Base-by-base conservation (phyloP, 2,329 filamentous ascomycete genomes). In the Coniochaeta sp. region DNA sequence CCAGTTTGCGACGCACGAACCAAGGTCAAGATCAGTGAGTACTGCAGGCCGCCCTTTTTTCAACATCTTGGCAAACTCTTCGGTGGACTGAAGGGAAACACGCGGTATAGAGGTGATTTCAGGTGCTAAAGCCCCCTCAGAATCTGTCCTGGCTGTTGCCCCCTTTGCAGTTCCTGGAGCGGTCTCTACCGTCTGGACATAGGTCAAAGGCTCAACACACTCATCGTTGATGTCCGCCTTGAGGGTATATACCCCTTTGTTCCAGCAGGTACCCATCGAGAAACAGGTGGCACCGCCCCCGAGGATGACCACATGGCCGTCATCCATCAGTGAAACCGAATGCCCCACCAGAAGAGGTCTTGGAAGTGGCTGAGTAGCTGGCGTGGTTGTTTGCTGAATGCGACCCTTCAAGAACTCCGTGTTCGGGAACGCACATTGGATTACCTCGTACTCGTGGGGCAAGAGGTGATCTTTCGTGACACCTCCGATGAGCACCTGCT, bases 201-300 rank as follows among this genome's bases (percentile, higher is more conserved):
- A 48, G 3, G 16, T 10, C 26, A 48, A 7, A 28, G 45, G 18
- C 12, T 48, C 45, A 18, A 30, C 26, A 16, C 20, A 2, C 5
- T 30, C 16, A 13, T 48, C 13, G 2, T 12, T 28, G 14, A 28
- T 16, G 26, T 28, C 24, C n/a, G 18, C 4, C 3, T 33, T 49
- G 20, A 83, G 59, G 2, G 68, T 64, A 49, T 73, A 85, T 12
- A 76, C 71, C 1, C 81, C 81, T 28, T 76, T 74, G 49, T 91
- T 91, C 88, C 89, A 95, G 61, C 82, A 91, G 6, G 87, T 88
- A 1, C 91, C 91, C 77, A 95, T 95, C 0, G 89, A 91, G 71
- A 95, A 95, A 65, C 90, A 95, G 0, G 90, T 89, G 14, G 87
- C 89, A 32, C 90, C 91, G 14, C 91, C 91, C 1, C 90, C 90